Evolutionary conservation across 2,329 filamentous ascomycete species (phyloP).

Genomic region (Periconia macrospinosa): DNA sequence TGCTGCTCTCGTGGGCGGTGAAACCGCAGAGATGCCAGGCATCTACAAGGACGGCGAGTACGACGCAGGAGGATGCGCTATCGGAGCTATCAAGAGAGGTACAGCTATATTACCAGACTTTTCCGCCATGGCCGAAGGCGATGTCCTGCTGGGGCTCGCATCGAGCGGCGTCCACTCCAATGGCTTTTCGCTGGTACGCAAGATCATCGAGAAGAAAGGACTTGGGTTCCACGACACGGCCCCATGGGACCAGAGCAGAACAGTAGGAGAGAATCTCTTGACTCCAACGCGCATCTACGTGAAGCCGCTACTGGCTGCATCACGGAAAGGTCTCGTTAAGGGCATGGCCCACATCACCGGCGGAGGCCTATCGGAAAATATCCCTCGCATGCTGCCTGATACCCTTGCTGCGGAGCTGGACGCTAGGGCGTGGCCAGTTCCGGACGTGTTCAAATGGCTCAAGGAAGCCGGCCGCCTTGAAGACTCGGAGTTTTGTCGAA

Average conservation of each 20-base stretch:
- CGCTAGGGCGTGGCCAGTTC: conserved; percentile 72
- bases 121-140: conserved; percentile 75
- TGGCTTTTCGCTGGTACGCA: conserved; percentile 93
- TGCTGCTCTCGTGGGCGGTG: conserved; percentile 92
- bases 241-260: conserved; percentile 70
- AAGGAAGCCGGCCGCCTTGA: conserved; percentile 72
- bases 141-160: conserved; percentile 81
- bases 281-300: conserved; percentile 95
- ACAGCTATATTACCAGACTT: conserved; percentile 73
- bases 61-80: conserved; percentile 86
- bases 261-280: conserved; percentile 75
- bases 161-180: conserved; percentile 94
- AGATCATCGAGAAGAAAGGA: conserved; percentile 75
- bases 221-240: conserved; percentile 71
- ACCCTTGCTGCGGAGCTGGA: conserved; percentile 81
- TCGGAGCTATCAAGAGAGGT: conserved; percentile 74
- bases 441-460: conserved; percentile 84
- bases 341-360: conserved; percentile 97
- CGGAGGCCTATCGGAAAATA: conserved; percentile 88
- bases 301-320: conserved; percentile 70
- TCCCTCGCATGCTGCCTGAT: conserved; percentile 86
- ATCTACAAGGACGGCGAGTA: conserved; percentile 90
- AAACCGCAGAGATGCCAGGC: conserved; percentile 98
- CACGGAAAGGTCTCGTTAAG: conserved; percentile 69
- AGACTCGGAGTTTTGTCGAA: conserved; percentile 79